Base-by-base conservation (phyloP, 306 rosid species). In the Dalbergia oliveri region DNA sequence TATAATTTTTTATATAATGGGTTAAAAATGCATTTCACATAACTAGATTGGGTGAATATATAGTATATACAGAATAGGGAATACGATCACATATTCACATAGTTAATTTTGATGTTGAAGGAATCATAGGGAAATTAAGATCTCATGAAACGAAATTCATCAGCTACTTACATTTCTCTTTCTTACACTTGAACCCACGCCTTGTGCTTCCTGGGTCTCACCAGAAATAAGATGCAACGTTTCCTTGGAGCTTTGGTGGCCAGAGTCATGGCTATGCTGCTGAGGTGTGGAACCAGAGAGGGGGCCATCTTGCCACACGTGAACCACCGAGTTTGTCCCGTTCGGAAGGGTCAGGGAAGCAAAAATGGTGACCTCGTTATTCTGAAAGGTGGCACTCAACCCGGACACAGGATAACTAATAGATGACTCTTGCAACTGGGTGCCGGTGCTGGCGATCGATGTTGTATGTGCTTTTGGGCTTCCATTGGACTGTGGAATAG, bases 251-350 rank as follows among this genome's bases (percentile, higher is more conserved):
- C 72, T 69, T 2, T 33, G 2, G 68, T 92, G 88, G 44, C 68
- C 72, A 4, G 76, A 0, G 41, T 0, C 64, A 1, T 3, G 26
- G 1, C 14, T 1, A 62, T 90, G 95, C 19, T 4, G 34, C 14
- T 19, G 12, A 16, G 86, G 90, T 8, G 62, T 21, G 11, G 77
- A 54, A 5, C 70, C 82, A 21, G 87, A 62, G 74, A 89, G 44
- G 11, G 83, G 58, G 0, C 97, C 97, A 41, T 84, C 79, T 69
- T 94, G 97, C 94, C 98, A 94, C 9, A 90, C 85, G 65, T 92
- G 98, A 37, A 83, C 82, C 75, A 94, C 44, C 1, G 85, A 73
- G 11, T 84, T 31, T 6, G 79, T 79, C 5, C 11, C 84, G 5
- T 62, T 73, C 4, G 89, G 93, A 75, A 91, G 90, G 10, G 77